Conservation (phyloP, 2,329 filamentous ascomycete genomes). For the Acrocalymma vagum region DNA sequence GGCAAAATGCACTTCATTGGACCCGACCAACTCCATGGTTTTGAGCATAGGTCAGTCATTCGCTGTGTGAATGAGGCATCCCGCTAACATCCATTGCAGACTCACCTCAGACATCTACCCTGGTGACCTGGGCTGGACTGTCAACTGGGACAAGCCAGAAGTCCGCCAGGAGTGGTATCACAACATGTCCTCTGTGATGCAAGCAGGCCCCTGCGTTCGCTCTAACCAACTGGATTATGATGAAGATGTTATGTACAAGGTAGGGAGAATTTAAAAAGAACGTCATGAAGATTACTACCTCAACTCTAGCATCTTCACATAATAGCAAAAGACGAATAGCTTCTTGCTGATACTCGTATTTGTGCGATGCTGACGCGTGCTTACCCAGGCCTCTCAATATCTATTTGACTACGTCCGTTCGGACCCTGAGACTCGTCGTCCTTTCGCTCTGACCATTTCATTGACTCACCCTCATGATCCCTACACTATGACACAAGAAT, state of each 20-base stretch:
- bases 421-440: slow-evolving; percentile 71
- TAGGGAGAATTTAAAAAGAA: slow-evolving; percentile 29
- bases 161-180: slow-evolving; percentile 90
- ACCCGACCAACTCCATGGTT: slow-evolving; percentile 88
- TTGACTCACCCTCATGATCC: slow-evolving; percentile 95
- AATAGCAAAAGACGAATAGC: too few species aligned
- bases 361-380: slow-evolving; percentile 15
- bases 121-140: slow-evolving; percentile 91
- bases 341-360: too few species aligned
- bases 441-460: slow-evolving; percentile 90
- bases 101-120: slow-evolving; percentile 97
- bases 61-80: not conserved
- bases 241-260: slow-evolving; percentile 91
- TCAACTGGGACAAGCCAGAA: slow-evolving; percentile 92
- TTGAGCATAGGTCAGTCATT: slow-evolving; percentile 68
- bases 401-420: slow-evolving; percentile 90
- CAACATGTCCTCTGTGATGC: slow-evolving; percentile 91
- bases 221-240: slow-evolving; percentile 97
- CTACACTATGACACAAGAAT: slow-evolving; percentile 92
- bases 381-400: slow-evolving; percentile 75
- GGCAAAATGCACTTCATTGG: slow-evolving; percentile 99
- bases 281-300: too few species aligned
- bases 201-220: slow-evolving; percentile 86
- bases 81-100: slow-evolving; percentile 50
- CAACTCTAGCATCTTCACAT: too few species aligned